Base-by-base conservation (phyloP, 2,329 filamentous ascomycete species). In the Clarireedia monteithiana region DNA sequence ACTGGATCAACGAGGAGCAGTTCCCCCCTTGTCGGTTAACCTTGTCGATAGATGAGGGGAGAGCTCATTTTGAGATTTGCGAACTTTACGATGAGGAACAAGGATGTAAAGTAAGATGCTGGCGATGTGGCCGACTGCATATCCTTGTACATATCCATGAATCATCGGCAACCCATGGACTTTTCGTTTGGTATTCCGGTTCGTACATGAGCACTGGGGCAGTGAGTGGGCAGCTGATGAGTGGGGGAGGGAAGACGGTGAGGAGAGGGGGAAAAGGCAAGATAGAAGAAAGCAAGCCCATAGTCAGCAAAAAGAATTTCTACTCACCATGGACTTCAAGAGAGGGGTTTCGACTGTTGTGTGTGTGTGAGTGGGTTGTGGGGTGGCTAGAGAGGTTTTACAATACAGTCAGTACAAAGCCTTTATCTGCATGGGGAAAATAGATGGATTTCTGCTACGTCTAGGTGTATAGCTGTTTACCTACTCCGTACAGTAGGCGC, bases 31-130 rank as follows among this genome's bases (percentile, higher is more conserved):
- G 30, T 34, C 30, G 23, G 10, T 1, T 17, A 44, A 44, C n/a
- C 23, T 34, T 27, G 30, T 27, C 20, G 34, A 38, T 27, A 39
- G 44, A 49, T 34, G 52, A 55, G 52, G 52, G 45, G 52, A 34
- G 27, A 42, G 46, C 38, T 49, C 38, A 55, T 49, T 36, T 53
- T 53, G 53, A 50, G 53, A 51, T 50, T 50, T 55, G 53, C 53
- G 53, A 51, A 36, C 12, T 36, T 55, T 51, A 51, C 46, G 48
- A 51, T 55, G 53, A 42, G 38, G 26, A 27, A 20, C 38, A 50
- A 34, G 53, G 53, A 38, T 45, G 24, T 3, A 12, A 42, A 46
- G 42, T 51, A 39, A 30, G 53, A 55, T 50, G 39, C n/a, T 39
- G 53, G 34, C 27, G 53, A 55, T 50, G 20, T 50, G 39, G 39